Evolutionary conservation across 176 grass and related monocot genomes (phyloP).

Genomic region (Themeda triandra): DNA sequence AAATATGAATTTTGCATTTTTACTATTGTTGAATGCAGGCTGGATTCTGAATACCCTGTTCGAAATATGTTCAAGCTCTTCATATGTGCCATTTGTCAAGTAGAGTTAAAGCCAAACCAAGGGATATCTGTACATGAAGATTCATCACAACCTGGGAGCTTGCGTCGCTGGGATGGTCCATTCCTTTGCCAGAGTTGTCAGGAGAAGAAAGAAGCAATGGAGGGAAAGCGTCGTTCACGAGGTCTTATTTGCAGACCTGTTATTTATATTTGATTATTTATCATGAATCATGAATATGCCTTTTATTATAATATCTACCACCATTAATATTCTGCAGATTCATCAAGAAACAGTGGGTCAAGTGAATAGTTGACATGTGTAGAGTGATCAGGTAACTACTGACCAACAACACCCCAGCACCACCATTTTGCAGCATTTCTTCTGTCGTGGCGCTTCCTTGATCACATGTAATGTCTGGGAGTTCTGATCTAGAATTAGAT

Average conservation of each 20-base stretch:
- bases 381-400: slow-evolving; percentile 38
- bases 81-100: slow-evolving; percentile 93
- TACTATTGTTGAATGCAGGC: slow-evolving; percentile 43
- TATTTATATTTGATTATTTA: slow-evolving; percentile 8
- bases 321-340: slow-evolving; percentile 38
- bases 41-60: slow-evolving; percentile 89
- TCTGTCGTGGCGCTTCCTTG: slow-evolving; percentile 23
- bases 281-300: not conserved
- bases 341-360: slow-evolving; percentile 47
- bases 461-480: slow-evolving; percentile 13
- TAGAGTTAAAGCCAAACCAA: slow-evolving; percentile 77
- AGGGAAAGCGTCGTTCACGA: slow-evolving; percentile 66
- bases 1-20: slow-evolving; percentile 11
- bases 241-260: slow-evolving; percentile 41
- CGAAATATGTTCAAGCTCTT: slow-evolving; percentile 99
- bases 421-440: slow-evolving; percentile 28
- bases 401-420: slow-evolving; percentile 21
- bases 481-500: slow-evolving; percentile 28
- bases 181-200: slow-evolving; percentile 88
- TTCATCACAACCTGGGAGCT: slow-evolving; percentile 54
- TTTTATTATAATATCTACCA: slow-evolving; percentile 24
- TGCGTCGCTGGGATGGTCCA: slow-evolving; percentile 88
- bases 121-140: slow-evolving; percentile 82
- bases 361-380: slow-evolving; percentile 43
- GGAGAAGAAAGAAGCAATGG: slow-evolving; percentile 94